Evolutionary conservation across 192 early-diverging fungal genomes (phyloP).

Genomic region (Coemansia interrupta): DNA sequence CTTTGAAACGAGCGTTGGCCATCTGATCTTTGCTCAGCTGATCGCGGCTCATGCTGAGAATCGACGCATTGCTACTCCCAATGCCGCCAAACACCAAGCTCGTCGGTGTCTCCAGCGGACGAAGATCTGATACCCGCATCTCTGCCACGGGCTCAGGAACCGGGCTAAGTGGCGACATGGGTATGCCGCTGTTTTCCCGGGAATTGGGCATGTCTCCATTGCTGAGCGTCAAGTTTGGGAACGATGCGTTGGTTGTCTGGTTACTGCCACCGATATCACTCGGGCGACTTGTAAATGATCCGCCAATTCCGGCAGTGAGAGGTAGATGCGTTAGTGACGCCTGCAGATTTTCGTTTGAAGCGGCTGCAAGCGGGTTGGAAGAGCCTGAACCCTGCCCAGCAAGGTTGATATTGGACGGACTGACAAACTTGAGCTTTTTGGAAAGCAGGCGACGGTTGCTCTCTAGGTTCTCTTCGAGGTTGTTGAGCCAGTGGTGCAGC

Average conservation of each 20-base stretch:
- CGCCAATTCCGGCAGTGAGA: slow-evolving; percentile 6
- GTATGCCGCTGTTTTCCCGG: slow-evolving; percentile 11
- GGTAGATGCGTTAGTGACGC: slow-evolving; percentile 33
- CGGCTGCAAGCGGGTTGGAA: slow-evolving; percentile 14
- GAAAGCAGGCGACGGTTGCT: slow-evolving; percentile 40
- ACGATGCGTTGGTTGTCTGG: slow-evolving; percentile 25
- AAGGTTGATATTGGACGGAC: neutral
- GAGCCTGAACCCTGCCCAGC: neutral
- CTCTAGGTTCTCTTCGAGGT: slow-evolving; percentile 44
- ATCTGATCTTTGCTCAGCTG: slow-evolving; percentile 48
- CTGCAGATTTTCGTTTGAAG: slow-evolving; percentile 41
- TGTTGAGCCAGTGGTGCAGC: slow-evolving; percentile 52
- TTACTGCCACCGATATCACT: slow-evolving; percentile 11
- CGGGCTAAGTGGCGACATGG: slow-evolving; percentile 44
- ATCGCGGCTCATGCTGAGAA: slow-evolving; percentile 23
- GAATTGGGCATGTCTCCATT: slow-evolving; percentile 25
- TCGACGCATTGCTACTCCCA: slow-evolving; percentile 10
- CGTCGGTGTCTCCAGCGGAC: slow-evolving; percentile 24
- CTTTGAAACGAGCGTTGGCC: slow-evolving; percentile 46
- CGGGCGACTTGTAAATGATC: neutral
- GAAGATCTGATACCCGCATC: slow-evolving; percentile 17
- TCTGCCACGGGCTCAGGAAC: slow-evolving; percentile 16
- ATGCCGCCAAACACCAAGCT: slow-evolving; percentile 17
- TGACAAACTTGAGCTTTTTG: slow-evolving; percentile 52
- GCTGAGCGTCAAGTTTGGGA: slow-evolving; percentile 38